Conservation (phyloP, 495 filamentous ascomycete species). For the Penicillium tannophilum region DNA sequence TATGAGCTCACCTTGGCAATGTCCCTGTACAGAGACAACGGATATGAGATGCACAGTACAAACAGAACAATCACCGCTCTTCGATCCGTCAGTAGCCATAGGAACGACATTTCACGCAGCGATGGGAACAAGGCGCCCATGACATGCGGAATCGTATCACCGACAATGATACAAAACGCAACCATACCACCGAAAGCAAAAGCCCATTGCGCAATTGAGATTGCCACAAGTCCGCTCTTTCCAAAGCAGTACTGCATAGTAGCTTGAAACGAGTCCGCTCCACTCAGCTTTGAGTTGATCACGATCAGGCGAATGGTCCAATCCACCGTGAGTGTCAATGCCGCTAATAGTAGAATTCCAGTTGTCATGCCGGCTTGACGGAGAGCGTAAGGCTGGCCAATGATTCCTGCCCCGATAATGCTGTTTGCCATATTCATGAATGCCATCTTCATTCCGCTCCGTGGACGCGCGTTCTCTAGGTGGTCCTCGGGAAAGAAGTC, state of each 20-base stretch:
- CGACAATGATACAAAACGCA: conserved; percentile 95
- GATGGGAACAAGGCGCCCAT: conserved; percentile 78
- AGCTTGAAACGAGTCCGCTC: conserved; percentile 88
- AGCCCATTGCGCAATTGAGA: conserved; percentile 88
- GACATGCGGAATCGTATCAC: conserved; percentile 93
- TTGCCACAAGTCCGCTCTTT: conserved; percentile 81
- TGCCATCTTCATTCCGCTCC: conserved; percentile 65
- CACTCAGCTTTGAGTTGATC: conserved; percentile 91
- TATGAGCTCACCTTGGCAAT: conserved; percentile 79
- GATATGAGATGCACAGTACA: conserved; percentile 84
- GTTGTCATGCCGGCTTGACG: conserved; percentile 82
- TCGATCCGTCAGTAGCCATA: conserved; percentile 80
- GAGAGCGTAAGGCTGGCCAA: conserved; percentile 95
- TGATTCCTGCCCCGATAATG: conserved; percentile 97
- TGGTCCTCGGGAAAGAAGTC: conserved; percentile 62
- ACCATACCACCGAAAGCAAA: conserved; percentile 99
- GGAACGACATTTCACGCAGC: conserved; percentile 68
- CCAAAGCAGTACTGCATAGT: conserved; percentile 96
- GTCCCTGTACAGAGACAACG: conserved; percentile 88
- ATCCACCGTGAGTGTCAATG: conserved; percentile 80
- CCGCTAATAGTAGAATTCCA: conserved; percentile 75
- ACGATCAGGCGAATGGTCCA: conserved; percentile 98
- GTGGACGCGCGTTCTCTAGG: conserved; percentile 62
- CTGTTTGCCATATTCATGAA: conserved; percentile 99
- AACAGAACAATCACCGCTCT: conserved; percentile 83